Evolutionary conservation across 176 grass and related monocot genomes (phyloP), one percentile per base, ranked within the genome.

Genomic region (Zizania latifolia): DNA sequence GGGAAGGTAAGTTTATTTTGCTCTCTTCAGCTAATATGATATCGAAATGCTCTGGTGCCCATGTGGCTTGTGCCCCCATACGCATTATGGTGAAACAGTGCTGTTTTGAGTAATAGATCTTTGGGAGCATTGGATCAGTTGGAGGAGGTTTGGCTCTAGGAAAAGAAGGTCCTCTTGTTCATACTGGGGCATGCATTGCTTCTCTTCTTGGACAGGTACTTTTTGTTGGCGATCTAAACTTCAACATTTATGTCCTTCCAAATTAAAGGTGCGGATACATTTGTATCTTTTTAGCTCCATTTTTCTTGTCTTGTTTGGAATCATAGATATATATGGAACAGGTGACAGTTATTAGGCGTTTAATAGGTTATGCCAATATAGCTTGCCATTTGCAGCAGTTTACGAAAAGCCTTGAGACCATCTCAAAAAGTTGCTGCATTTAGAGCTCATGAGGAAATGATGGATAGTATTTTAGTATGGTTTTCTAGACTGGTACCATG

Each of bases 101-200:
- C 30, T 89, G 7, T 28, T 83, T 35, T 81, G 38, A 51, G 28
- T 77, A 77, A 75, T 71, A 98, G 95, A 94, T 98, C 77, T 94
- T 98, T 84, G 95, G 95, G 77, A 98, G 95, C 86, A 98, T 98
- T 62, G 95, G 95, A 61, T 98, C 95, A 31, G 95, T 98, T 83
- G 95, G 95, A 84, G 95, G 95, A 70, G 95, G 95, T 68, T 74
- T 98, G 78, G 91, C 95, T 77, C 72, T 98, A 81, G 95, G 95
- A 50, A 98, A 98, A 98, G 95, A 98, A 90, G 95, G 95, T 10
- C 95, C 95, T 60, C 95, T 98, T 83, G 95, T 98, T 76, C 95
- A 98, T 45, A 98, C 95, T 84, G 95, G 95, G 30, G 95, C 95
- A 65, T 98, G 95, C 78, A 98, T 98, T 76, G 95, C 95, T 88